Base-by-base conservation (phyloP, 2,329 filamentous ascomycete species). In the Chaetomium globosum region DNA sequence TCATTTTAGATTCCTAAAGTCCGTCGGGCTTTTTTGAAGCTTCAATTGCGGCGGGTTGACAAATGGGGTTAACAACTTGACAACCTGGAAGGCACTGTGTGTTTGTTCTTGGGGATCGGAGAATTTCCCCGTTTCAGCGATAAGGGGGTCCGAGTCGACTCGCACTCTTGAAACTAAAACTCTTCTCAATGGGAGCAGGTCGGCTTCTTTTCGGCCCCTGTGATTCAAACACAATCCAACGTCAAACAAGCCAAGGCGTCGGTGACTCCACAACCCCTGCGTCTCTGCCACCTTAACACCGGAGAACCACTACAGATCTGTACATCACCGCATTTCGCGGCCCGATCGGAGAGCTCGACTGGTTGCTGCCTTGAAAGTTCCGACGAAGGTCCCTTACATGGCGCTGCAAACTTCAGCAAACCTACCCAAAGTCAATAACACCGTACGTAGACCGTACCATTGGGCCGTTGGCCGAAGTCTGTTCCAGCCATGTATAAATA, bases 181-280 rank as follows among this genome's bases (percentile, higher is more conserved):
- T 10, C 26, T 49, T 59, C 16, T 19, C 16, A 36, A 36, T 43
- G n/a, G 16, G 54, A 21, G 31, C 54, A 39, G 36, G 33, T 19
- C 54, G 54, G 33, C 54, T 28, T 57, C 54, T 57, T 57, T 57
- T 57, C 54, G 54, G 54, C 54, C 54, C 54, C 54, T 57, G 36
- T 28, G 43, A 56, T 56, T 56, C 31, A 43, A 39, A 33, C 36
- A 57, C 46, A 43, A 57, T 57, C 23, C 3, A 57, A 43, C 54
- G 23, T 57, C 54, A 57, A 57, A 57, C 54, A 57, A 46, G 54
- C 54, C 33, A 57, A 57, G 54, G 33, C 54, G 54, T 43, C 8
- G 36, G 33, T 26, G 54, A 33, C 23, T 10, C 54, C n/a, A 46
- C 33, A 19, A 23, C 30, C 19, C 30, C 53, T 33, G 53, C 53